Evolutionary conservation across 768 basidiomycete genomes (phyloP).

Genomic region (Pluteus cervinus): DNA sequence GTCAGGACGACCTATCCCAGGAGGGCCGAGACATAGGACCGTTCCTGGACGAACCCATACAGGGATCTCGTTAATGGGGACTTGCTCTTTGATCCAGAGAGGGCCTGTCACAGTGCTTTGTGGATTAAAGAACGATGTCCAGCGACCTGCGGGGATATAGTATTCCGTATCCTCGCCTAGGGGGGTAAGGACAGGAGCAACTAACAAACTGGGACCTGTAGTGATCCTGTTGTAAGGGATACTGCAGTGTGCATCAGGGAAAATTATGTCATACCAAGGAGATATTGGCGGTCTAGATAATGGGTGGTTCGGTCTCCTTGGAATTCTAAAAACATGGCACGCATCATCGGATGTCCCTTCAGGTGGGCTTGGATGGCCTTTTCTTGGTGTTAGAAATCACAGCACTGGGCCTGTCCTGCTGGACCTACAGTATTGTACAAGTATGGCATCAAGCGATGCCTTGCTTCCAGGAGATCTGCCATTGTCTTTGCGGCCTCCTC

Average conservation of each 20-base stretch:
- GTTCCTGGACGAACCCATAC: constrained; percentile 59
- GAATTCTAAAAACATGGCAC: constrained; percentile 67
- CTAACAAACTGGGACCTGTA: constrained; percentile 50
- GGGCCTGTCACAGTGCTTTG: constrained; percentile 52
- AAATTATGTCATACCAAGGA: constrained; percentile 27
- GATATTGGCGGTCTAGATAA: constrained; percentile 54
- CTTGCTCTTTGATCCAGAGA: constrained; percentile 53
- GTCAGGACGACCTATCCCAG: constrained; percentile 46
- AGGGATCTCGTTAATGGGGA: constrained; percentile 59
- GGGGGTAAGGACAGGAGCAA: constrained; percentile 57
- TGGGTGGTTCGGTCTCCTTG: constrained; percentile 53
- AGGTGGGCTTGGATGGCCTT: constrained; percentile 47
- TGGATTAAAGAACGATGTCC: constrained; percentile 57
- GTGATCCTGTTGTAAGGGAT: background rate
- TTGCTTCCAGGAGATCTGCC: constrained; percentile 55
- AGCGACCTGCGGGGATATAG: constrained; percentile 53
- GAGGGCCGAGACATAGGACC: constrained; percentile 53
- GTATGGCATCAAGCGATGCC: constrained; percentile 73
- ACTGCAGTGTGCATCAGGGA: constrained; percentile 4
- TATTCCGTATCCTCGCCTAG: constrained; percentile 49
- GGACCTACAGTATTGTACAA: constrained; percentile 46
- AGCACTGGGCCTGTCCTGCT: background rate
- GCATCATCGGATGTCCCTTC: constrained; percentile 50
- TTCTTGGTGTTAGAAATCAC: background rate
- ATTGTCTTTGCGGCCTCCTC: constrained; percentile 62